A percentile compares a stretch with the other conserved stretches of the same genome.
Evolutionary conservation across 176 grass and related monocot genomes (phyloP).

Genomic region (Elymus sibiricus): DNA sequence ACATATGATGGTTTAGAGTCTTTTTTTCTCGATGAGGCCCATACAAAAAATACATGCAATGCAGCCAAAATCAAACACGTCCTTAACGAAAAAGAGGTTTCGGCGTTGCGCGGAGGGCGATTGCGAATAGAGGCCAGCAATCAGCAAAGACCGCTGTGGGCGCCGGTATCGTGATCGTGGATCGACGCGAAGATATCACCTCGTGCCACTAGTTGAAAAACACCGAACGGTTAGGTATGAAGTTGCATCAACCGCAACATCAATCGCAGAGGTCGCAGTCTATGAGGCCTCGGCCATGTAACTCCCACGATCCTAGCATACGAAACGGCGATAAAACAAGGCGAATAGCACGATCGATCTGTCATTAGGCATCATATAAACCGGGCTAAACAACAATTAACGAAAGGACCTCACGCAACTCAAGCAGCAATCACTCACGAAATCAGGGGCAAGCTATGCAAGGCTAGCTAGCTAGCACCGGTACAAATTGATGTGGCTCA

Average conservation of each 20-base stretch:
- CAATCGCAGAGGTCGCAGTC: not conserved
- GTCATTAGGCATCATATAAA: not conserved
- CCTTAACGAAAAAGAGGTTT: too few species aligned
- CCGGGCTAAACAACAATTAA: not conserved
- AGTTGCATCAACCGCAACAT: not conserved
- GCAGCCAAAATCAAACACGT: too few species aligned
- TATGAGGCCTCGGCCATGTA: not conserved
- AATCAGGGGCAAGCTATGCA: not conserved
- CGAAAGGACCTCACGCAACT: not conserved
- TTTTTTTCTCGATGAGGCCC: too few species aligned
- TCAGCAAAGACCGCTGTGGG: too few species aligned
- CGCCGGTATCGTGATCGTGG: too few species aligned
- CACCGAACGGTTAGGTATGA: not conserved
- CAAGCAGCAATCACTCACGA: conserved; percentile 3
- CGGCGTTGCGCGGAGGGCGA: too few species aligned
- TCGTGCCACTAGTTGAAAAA: not conserved
- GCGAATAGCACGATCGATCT: not conserved
- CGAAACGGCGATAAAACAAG: too few species aligned
- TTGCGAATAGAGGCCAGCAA: too few species aligned
- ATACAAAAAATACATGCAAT: too few species aligned
- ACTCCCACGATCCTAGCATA: not conserved
- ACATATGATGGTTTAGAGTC: too few species aligned
- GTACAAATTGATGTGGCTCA: not conserved
- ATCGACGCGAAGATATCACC: too few species aligned
- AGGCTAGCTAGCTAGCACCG: not conserved